Evolutionary conservation across 2,329 filamentous ascomycete species (phyloP), one percentile per base, ranked within the genome.

Genomic region (Venturia carpophila): DNA sequence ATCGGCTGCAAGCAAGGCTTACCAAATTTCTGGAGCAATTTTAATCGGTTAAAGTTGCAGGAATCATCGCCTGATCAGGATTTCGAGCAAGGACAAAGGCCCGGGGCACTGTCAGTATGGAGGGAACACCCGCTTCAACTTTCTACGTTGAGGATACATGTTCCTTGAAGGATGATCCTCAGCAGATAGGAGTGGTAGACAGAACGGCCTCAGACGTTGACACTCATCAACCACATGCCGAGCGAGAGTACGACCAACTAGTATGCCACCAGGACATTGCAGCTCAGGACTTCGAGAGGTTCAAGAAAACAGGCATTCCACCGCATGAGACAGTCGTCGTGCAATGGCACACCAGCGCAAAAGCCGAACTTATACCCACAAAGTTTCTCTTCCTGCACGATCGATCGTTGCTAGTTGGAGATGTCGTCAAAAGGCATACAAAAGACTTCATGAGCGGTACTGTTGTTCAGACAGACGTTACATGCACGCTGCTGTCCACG

Each of bases 291-390:
- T 67, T 67, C 37, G 15, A 60, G 17, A 19, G 24, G 19, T 67
- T 67, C 41, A 49, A 68, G 30, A 42, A 62, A 9, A 42, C 47
- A 24, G 66, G 66, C 17, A 67, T 67, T 11, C 66, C 66, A 21
- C 66, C 66, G 21, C 19, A 37, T 13, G 65, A 55, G 13, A 67
- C 66, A 9, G 66, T 67, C 7, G 39, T 67, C 15, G 66, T 67
- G 17, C 13, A 10, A 17, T 67, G 66, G 66, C n/a, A 43, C 7
- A 67, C 39, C 27, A 66, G 47, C 42, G n/a, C 39, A n/a, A 11
- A 19, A 19, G 37, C 55, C 21, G 56, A 65, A 42, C 66, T 67
- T 21, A 64, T 67, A 19, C 60, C 60, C n/a, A 62, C 47, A 7
- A 49, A n/a, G 17, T n/a, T 34, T 17, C 60, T 67, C 11, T n/a